Percentiles rank a stretch among this genome's conserved stretches.
phyloP scores from a whole-genome alignment of 1,139 yeast genomes.

The Candida sanyaensis region DNA sequence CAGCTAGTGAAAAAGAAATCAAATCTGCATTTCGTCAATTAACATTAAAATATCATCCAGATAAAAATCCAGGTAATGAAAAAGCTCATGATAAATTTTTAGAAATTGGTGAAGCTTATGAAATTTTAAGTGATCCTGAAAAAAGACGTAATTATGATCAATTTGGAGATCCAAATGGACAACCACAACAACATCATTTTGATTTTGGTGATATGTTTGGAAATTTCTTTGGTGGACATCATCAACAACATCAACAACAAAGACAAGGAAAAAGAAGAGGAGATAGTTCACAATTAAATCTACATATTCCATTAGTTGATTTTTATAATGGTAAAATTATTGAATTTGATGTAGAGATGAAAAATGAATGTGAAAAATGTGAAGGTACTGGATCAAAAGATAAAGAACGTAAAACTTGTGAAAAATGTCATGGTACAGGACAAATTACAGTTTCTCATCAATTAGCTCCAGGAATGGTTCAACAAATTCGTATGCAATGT shows the following conservation, averaged over 20 bases:
- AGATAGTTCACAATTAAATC: slow-evolving; percentile 57
- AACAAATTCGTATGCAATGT: slow-evolving; percentile 78
- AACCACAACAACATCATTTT: slow-evolving; percentile 33
- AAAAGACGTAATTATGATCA: slow-evolving; percentile 74
- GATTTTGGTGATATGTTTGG: slow-evolving; percentile 67
- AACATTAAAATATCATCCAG: slow-evolving; percentile 91
- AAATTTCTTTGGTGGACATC: slow-evolving; percentile 65
- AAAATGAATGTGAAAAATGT: slow-evolving; percentile 75
- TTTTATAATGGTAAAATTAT: slow-evolving; percentile 68
- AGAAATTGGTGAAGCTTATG: slow-evolving; percentile 93
- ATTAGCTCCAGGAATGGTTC: slow-evolving; percentile 88
- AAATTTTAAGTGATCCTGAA: slow-evolving; percentile 74
- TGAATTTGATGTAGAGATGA: slow-evolving; percentile 67
- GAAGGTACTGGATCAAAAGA: slow-evolving; percentile 86
- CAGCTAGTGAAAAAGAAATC: slow-evolving; percentile 79
- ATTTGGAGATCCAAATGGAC: slow-evolving; percentile 82
- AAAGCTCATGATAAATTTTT: slow-evolving; percentile 84
- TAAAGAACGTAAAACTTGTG: slow-evolving; percentile 65
- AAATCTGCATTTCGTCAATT: slow-evolving; percentile 83
- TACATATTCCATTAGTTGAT: slow-evolving; percentile 61
- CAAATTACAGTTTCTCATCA: slow-evolving; percentile 66
- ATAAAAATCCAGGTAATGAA: slow-evolving; percentile 75
- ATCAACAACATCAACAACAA: slow-evolving; percentile 20
- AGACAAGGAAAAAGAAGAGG: slow-evolving; percentile 59
- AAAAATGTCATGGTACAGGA: slow-evolving; percentile 76